Evolutionary conservation across 257 asterid genomes (phyloP).

Genomic region (Ophiorrhiza pumila): DNA sequence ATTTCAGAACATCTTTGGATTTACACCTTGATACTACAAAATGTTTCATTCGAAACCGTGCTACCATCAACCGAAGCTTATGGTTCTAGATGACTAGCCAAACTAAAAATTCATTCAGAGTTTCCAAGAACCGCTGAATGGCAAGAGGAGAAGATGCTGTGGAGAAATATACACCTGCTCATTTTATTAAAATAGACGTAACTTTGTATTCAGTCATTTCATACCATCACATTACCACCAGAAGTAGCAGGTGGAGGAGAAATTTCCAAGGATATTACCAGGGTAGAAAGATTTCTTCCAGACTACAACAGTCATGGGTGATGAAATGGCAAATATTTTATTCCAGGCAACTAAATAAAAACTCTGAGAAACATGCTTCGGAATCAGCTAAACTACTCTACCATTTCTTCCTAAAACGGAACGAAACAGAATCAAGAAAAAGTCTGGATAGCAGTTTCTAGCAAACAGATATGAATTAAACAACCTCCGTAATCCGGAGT

Average conservation of each 20-base stretch:
- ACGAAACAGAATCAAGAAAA: neutral
- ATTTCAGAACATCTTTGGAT: neutral
- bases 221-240: neutral
- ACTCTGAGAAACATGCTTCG: neutral
- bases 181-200: neutral
- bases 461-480: neutral
- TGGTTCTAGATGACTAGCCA: neutral
- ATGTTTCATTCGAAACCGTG: neutral
- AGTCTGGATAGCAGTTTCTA: neutral
- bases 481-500: neutral
- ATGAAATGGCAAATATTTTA: neutral
- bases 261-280: neutral
- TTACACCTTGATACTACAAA: neutral
- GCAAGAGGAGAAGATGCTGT: neutral
- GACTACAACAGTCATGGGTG: neutral
- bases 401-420: neutral
- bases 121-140: neutral
- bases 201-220: neutral
- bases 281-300: neutral
- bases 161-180: neutral
- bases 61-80: neutral
- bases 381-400: neutral
- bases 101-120: neutral
- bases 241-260: neutral
- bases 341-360: neutral